phyloP scores from a whole-genome alignment of 202 grass and related monocot genomes.

The Elaeis oleifera region DNA sequence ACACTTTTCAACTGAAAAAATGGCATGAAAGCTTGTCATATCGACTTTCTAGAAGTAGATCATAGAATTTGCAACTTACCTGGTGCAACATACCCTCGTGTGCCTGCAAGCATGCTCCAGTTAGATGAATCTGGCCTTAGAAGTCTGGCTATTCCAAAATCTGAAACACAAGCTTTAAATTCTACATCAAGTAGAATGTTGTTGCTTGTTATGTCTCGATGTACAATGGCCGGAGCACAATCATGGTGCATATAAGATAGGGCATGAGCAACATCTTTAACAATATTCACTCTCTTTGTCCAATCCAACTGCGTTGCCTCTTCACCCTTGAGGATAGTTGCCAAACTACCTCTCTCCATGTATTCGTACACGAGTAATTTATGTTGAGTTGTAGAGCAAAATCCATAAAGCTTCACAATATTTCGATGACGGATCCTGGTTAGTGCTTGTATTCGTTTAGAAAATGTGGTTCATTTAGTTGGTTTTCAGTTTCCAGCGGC shows the following conservation, averaged over 20 bases:
- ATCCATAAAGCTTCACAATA: neutral
- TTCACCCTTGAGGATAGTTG: neutral
- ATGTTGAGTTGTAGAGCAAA: neutral
- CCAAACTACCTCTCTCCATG: neutral
- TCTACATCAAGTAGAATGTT: neutral
- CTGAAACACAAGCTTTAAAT: neutral
- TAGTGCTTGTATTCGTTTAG: neutral
- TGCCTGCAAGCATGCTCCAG: neutral
- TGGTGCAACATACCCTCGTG: too few relatives aligned
- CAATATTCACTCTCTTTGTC: too few relatives aligned
- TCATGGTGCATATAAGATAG: conserved; percentile 2
- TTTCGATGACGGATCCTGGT: neutral
- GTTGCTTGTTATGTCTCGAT: neutral
- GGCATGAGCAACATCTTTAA: neutral
- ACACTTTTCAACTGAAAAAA: too few relatives aligned
- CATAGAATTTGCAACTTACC: too few relatives aligned
- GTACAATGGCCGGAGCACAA: neutral
- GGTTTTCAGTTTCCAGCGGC: neutral
- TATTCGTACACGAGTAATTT: neutral
- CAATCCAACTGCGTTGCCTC: too few relatives aligned
- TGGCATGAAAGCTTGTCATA: too few relatives aligned
- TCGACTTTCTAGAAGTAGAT: too few relatives aligned
- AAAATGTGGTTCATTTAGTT: neutral
- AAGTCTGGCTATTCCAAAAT: too few relatives aligned
- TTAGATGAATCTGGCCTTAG: too few relatives aligned